These are phyloP conservation scores for Tetrapisispora fleetii DNA, from an alignment of 805 yeast species.

Conservation along the genomic window DNA sequence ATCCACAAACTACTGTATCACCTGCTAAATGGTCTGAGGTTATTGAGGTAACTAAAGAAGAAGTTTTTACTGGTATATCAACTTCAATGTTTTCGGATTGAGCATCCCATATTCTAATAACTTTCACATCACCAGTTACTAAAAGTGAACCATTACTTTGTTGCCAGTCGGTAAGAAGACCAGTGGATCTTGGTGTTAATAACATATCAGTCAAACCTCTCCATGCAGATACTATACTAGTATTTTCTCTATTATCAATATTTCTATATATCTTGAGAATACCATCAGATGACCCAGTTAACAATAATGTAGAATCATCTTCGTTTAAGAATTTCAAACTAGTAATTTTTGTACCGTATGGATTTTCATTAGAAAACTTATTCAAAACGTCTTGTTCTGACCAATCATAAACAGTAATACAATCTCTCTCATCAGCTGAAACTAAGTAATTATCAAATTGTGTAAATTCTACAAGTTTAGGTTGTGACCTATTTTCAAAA, in stretches of 20 bases:
- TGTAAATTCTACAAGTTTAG: slow-evolving; percentile 67
- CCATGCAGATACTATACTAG: slow-evolving; percentile 78
- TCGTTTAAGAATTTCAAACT: slow-evolving; percentile 82
- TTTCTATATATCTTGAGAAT: slow-evolving; percentile 78
- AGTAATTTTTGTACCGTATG: slow-evolving; percentile 79
- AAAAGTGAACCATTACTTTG: slow-evolving; percentile 85
- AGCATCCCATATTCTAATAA: slow-evolving; percentile 93
- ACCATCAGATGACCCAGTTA: slow-evolving; percentile 91
- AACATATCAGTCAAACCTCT: slow-evolving; percentile 81
- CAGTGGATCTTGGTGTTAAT: slow-evolving; percentile 71
- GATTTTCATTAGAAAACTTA: slow-evolving; percentile 73
- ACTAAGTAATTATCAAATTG: slow-evolving; percentile 84
- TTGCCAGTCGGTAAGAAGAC: slow-evolving; percentile 90
- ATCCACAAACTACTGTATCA: slow-evolving; percentile 80
- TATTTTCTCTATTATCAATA: slow-evolving; percentile 46
- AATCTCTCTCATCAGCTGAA: slow-evolving; percentile 76
- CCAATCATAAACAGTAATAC: slow-evolving; percentile 87
- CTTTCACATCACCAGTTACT: slow-evolving; percentile 90
- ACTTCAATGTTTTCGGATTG: slow-evolving; percentile 79
- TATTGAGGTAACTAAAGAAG: slow-evolving; percentile 76
- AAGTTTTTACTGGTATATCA: slow-evolving; percentile 85
- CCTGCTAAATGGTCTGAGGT: slow-evolving; percentile 97
- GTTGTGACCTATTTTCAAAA: slow-evolving; percentile 68
- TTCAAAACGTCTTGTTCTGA: slow-evolving; percentile 44
- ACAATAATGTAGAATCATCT: slow-evolving; percentile 75